Base-by-base conservation (phyloP, 148 eudicot genomes). In the Vaccinium macrocarpon region DNA sequence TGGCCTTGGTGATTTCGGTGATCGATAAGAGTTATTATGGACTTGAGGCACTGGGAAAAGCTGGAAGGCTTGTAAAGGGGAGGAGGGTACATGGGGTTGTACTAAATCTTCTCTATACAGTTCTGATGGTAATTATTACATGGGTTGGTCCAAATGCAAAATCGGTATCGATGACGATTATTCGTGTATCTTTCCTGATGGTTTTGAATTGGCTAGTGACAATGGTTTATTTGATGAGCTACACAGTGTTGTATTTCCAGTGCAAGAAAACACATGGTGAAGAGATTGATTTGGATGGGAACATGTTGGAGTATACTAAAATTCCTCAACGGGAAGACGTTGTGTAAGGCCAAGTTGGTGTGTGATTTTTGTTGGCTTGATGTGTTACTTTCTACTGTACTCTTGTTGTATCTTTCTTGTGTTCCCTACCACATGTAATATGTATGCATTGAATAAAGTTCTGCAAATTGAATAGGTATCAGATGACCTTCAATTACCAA, bases 11-110 rank as follows among this genome's bases (percentile, higher is more conserved):
- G 71, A 66, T 66, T 66, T 64, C 71, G 3, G 35, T 64, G 71
- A 3, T 64, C 32, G 71, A 64, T 3, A 64, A 64, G 32, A 64
- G 71, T 23, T 64, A 14, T 64, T 64, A 64, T 64, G 71, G 71
- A 23, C 35, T 23, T 64, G 5, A 11, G 32, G 71, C 72, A 18
- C 29, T 92, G 0, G 81, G 82, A 75, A 81, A 27, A 75, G 92
- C 88, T 78, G 78, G 51, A 32, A 55, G 32, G 1, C 84, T 92
- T 77, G 84, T 90, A 68, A 89, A 85, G 82, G 92, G 93, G 12
- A 90, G 84, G 49, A 84, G 87, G 84, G 38, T 35, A 35, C 38
- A 82, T 15, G 92, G 92, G 76, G 86, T 87, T 88, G 29, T 81
- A 23, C 64, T 92, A 5, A 71, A 14, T 70, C 6, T 85, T 8